Base-by-base conservation (phyloP, 441 rosid genomes). In the Syzygium syzygioides region DNA sequence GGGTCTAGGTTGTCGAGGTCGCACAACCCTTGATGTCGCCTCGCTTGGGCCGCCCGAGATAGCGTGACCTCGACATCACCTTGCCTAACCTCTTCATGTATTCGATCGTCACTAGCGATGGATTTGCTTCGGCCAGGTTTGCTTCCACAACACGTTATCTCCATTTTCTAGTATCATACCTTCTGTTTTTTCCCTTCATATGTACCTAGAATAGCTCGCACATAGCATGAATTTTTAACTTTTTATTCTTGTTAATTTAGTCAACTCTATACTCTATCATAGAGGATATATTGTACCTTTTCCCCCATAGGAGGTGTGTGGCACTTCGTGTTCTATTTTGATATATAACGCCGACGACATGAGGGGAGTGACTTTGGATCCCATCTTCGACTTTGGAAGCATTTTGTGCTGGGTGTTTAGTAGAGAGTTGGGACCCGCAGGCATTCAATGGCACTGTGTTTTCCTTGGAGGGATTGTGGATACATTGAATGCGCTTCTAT, bases 41-140 rank as follows among this genome's bases (percentile, higher is more conserved):
- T 30, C 9, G 11, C 19, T 64, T 64, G 20, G 68, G 20, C 37
- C 0, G 0, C 37, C 3, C 0, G 11, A 64, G 71, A 64, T 64
- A 0, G 20, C 9, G 20, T 64, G 37, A 30, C 37, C 37, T 17
- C 0, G 2, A 0, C 5, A 4, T 64, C 41, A 64, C 41, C 3
- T 64, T 2, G 20, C 12, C 23, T 15, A 30, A 64, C 23, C 41
- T 64, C 41, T 64, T 30, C 10, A 23, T 7, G 14, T 7, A 60
- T 60, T 60, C 14, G 18, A 60, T 10, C 6, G 2, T 60, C 1
- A 0, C 66, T 1, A 13, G 1, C 18, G 4, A 64, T 64, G 12
- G 18, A 8, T 64, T 64, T 64, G 4, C 76, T 64, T 64, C 1
- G 9, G 4, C 17, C 9, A 13, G 4, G 66, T 60, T 7, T 14